Conservation (phyloP, 2,329 filamentous ascomycete genomes). For the Basipetospora chlamydospora region DNA sequence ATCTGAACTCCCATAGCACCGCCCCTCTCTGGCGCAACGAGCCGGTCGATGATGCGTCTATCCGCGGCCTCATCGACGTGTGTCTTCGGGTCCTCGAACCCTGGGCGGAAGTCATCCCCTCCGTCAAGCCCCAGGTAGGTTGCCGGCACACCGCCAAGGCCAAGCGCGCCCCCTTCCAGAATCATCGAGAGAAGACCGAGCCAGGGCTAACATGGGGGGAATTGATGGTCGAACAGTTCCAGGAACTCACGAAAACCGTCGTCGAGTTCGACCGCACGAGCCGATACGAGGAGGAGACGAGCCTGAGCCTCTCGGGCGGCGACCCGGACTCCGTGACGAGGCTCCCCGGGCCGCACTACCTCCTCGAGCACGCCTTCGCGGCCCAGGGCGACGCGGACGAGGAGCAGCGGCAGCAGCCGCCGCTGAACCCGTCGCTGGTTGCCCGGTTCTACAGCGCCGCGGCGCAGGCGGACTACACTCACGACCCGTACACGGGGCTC, state of each 20-base stretch:
- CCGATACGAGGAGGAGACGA: conserved; percentile 5
- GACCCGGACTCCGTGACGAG: background rate
- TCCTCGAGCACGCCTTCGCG: conserved; percentile 5
- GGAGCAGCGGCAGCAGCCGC: no score
- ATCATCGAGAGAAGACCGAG: no score
- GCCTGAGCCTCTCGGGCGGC: background rate
- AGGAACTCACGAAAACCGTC: conserved; percentile 8
- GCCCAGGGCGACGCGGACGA: background rate
- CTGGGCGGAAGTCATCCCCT: conserved; percentile 14
- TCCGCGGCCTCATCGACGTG: conserved; percentile 18
- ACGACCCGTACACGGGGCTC: conserved; percentile 3
- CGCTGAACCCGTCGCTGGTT: background rate
- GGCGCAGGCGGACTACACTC: conserved; percentile 2
- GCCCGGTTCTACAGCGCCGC: conserved; percentile 1
- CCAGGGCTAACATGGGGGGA: no score
- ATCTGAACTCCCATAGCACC: conserved; percentile 20
- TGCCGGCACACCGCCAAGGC: background rate
- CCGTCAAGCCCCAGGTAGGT: conserved; percentile 8
- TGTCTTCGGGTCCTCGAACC: conserved; percentile 20
- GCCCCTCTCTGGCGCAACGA: conserved; percentile 21
- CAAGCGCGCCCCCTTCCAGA: background rate
- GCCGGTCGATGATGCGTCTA: conserved; percentile 16
- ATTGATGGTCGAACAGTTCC: conserved; percentile 6
- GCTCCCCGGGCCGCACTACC: conserved; percentile 3
- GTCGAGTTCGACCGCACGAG: conserved; percentile 7